Base-by-base conservation (phyloP, 176 grass and related monocot species). In the Stipa capillata region DNA sequence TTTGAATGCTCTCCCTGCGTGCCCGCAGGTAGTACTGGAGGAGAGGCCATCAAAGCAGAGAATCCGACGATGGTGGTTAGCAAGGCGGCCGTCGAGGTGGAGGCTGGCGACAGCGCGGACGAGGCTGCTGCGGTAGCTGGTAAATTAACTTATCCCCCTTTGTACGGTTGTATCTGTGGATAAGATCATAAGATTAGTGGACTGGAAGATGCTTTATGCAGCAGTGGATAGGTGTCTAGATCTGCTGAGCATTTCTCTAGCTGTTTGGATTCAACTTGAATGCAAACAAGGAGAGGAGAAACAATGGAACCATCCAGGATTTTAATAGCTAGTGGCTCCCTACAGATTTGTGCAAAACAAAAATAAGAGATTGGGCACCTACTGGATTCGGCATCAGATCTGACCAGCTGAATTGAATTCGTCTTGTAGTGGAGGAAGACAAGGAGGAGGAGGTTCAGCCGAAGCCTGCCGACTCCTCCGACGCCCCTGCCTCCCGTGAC, bases 41-140 rank as follows among this genome's bases (percentile, higher is more conserved):
- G 47, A 7, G 90, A 88, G 16, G 59, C 62, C 63, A 60, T 88
- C 44, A 80, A 82, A 35, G 69, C 67, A 6, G 85, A 91, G 76
- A 60, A 84, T 52, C 65, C 83, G 3, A 62, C 44, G 0, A 24
- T 24, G 24, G 33, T 32, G 25, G 65, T 57, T 43, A 36, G 54
- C 43, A 64, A 63, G 44, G 33, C 13, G 49, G 59, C 47, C 13
- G 60, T 43, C 68, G 25, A 34, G 8, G 34, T 49, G 28, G 41
- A 79, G 6, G 11, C 69, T 33, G 83, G 86, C 59, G 65, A 56
- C 6, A 35, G 29, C 23, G 5, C 40, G 48, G 81, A 47, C n/a
- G 75, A 65, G 41, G 58, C 17, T 1, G 21, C 47, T 4, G 56
- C 36, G 0, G 53, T 37, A 7, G 54, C 64, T 15, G 79, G 85